Evolutionary conservation across 2,329 filamentous ascomycete species (phyloP).

Genomic region (Harringtonia lauricola): DNA sequence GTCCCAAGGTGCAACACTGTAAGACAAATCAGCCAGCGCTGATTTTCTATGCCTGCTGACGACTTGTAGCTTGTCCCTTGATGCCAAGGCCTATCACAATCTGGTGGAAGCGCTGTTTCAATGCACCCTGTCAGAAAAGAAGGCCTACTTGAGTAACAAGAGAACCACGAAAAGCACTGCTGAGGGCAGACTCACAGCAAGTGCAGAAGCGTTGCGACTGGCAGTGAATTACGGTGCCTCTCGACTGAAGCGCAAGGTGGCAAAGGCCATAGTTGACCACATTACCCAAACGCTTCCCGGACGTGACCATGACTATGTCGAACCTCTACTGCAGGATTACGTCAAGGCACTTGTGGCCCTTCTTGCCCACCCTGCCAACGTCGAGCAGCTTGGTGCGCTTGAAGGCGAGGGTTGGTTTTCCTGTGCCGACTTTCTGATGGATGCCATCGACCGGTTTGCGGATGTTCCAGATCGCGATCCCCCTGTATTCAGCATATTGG

Average conservation of each 20-base stretch:
- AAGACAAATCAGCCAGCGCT: background rate
- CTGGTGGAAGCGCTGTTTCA: slow-evolving; percentile 75
- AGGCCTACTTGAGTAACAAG: slow-evolving; percentile 44
- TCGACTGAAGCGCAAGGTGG: slow-evolving; percentile 63
- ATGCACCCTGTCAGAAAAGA: slow-evolving; percentile 56
- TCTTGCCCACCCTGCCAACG: slow-evolving; percentile 62
- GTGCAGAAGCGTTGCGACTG: slow-evolving; percentile 60
- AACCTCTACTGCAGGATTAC: slow-evolving; percentile 65
- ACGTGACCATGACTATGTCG: slow-evolving; percentile 48
- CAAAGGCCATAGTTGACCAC: slow-evolving; percentile 71
- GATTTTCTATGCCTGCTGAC: background rate
- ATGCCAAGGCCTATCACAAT: slow-evolving; percentile 68
- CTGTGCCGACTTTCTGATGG: slow-evolving; percentile 60
- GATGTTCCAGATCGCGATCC: slow-evolving; percentile 27
- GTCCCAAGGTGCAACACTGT: slow-evolving; percentile 12
- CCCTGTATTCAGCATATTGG: slow-evolving; percentile 12
- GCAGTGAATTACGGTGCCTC: slow-evolving; percentile 58
- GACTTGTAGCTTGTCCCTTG: slow-evolving; percentile 29
- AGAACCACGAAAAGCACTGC: slow-evolving; percentile 33
- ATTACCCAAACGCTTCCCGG: slow-evolving; percentile 63
- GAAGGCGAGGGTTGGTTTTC: slow-evolving; percentile 53
- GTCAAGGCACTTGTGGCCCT: slow-evolving; percentile 62
- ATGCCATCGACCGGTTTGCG: slow-evolving; percentile 44
- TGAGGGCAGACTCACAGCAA: slow-evolving; percentile 51
- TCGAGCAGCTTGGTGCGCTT: slow-evolving; percentile 60